Evolutionary conservation across 2,329 filamentous ascomycete genomes (phyloP).

Genomic region (Fonsecaea nubica): DNA sequence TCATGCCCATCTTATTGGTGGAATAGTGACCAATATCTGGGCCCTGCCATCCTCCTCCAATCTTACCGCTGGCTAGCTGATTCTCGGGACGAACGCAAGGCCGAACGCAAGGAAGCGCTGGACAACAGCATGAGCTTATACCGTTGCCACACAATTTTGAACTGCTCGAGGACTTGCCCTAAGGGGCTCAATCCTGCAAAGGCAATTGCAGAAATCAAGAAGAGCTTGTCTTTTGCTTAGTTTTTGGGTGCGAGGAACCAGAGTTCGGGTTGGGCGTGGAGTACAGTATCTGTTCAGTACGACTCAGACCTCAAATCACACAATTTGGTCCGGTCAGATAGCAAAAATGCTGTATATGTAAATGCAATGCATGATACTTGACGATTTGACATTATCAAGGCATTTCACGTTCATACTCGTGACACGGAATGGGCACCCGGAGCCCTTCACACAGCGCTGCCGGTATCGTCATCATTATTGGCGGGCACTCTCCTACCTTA

Average conservation of each 20-base stretch:
- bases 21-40: constrained; percentile 98
- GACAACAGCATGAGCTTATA: constrained; percentile 99
- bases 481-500: constrained; percentile 8
- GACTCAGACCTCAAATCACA: background rate
- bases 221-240: constrained; percentile 73
- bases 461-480: background rate
- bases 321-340: constrained; percentile 5
- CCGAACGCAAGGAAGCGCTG: constrained; percentile 84
- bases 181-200: constrained; percentile 97
- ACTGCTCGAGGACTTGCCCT: constrained; percentile 96
- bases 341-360: constrained; percentile 23
- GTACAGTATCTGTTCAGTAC: background rate
- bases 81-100: constrained; percentile 87
- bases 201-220: constrained; percentile 98
- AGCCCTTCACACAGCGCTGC: background rate
- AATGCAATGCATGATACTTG: constrained; percentile 11
- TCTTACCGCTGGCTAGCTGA: constrained; percentile 98
- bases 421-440: background rate
- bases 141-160: constrained; percentile 98
- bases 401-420: background rate
- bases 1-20: constrained; percentile 99
- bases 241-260: background rate
- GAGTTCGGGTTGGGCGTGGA: background rate
- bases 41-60: constrained; percentile 92
- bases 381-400: background rate